These are phyloP conservation scores for Diaporthe ampelina DNA, from an alignment of 2,329 filamentous ascomycete species.

Conservation along the genomic window DNA sequence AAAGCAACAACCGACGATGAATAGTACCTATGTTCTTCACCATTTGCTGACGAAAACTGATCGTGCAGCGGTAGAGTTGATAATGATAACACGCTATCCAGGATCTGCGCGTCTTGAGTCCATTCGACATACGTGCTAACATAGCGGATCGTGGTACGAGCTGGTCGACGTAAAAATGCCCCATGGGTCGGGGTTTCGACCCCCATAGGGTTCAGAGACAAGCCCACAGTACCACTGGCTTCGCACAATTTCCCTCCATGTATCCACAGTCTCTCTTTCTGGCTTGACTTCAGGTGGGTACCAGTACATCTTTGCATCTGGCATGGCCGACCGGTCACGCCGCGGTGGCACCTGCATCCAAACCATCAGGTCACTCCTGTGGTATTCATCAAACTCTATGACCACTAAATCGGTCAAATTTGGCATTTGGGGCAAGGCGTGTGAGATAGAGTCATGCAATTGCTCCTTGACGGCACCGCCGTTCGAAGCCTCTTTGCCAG, in stretches of 20 bases:
- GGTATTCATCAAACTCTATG: too few species aligned
- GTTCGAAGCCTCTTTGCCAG: accelerated
- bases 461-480: too few species aligned
- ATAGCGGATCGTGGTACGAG: neutral
- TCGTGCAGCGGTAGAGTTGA: too few species aligned
- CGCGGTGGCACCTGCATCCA: neutral
- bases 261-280: neutral
- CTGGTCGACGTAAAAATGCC: neutral
- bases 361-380: neutral
- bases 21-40: too few species aligned
- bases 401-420: accelerated
- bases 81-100: too few species aligned
- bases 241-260: neutral
- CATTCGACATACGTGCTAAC: too few species aligned
- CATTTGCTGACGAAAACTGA: too few species aligned
- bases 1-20: too few species aligned
- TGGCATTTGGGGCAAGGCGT: neutral
- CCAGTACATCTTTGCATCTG: neutral
- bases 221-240: neutral
- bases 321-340: neutral
- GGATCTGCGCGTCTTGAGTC: too few species aligned
- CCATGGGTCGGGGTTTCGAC: too few species aligned
- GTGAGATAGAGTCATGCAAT: neutral
- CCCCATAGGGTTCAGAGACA: neutral
- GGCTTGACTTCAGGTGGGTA: accelerated